Conservation (phyloP, 306 rosid species). For the Amphicarpaea edgeworthii region DNA sequence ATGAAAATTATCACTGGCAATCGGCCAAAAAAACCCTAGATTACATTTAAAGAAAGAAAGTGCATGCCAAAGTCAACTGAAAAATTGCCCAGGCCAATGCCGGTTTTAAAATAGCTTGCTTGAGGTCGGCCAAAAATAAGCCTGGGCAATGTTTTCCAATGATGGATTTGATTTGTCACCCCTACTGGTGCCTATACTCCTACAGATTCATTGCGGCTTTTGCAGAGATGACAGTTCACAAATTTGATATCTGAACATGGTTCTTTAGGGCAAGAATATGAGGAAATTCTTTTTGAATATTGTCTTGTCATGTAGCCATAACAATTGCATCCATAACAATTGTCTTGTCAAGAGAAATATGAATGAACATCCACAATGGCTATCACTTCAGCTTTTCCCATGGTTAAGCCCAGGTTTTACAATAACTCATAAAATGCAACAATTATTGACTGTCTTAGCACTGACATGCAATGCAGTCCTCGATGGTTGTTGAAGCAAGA, state of each 20-base stretch:
- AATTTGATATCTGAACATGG: constrained; percentile 23
- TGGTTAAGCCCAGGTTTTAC: constrained; percentile 12
- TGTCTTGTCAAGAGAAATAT: constrained; percentile 20
- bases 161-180: no score
- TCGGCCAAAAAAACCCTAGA: no score
- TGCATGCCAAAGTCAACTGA: no score
- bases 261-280: neutral
- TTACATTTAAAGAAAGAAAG: no score
- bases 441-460: constrained; percentile 41
- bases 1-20: no score
- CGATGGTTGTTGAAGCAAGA: constrained; percentile 98
- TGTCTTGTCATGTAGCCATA: neutral
- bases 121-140: no score
- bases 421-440: constrained; percentile 19
- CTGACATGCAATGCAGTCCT: constrained; percentile 75
- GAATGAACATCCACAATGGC: neutral
- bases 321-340: neutral
- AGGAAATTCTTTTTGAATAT: neutral
- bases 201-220: constrained; percentile 24
- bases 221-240: neutral
- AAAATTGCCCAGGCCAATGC: no score
- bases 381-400: constrained; percentile 9
- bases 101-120: no score
- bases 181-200: no score
- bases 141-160: no score